Evolutionary conservation across 768 basidiomycete species (phyloP).

Genomic region (Collybia mongolica): DNA sequence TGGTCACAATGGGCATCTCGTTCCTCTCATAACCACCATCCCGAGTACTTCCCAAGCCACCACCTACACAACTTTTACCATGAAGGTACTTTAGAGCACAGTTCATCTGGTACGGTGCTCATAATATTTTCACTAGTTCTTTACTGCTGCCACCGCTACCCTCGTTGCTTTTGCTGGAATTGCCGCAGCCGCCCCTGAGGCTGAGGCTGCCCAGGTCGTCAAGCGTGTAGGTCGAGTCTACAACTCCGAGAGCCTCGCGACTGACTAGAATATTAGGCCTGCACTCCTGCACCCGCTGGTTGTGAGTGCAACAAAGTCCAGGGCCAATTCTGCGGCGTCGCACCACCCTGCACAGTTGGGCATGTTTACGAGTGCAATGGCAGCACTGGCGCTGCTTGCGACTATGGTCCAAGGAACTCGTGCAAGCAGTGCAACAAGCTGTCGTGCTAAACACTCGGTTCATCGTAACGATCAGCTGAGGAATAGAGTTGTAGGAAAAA

Average conservation of each 20-base stretch:
- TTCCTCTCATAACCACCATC: too few species aligned
- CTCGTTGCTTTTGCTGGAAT: constrained; percentile 12
- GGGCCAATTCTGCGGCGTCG: constrained; percentile 17
- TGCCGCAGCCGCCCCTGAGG: constrained; percentile 6
- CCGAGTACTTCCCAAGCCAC: too few species aligned
- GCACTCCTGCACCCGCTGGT: constrained; percentile 13
- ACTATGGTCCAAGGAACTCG: constrained; percentile 11
- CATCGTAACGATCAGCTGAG: too few species aligned
- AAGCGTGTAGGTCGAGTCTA: constrained; percentile 9
- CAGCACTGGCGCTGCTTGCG: constrained; percentile 10
- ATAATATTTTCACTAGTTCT: constrained; percentile 5
- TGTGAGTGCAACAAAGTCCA: constrained; percentile 7
- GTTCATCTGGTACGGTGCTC: too few species aligned
- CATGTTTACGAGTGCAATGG: constrained; percentile 17
- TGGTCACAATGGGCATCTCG: too few species aligned
- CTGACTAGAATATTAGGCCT: constrained; percentile 1
- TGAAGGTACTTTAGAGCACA: too few species aligned
- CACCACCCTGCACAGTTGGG: constrained; percentile 15
- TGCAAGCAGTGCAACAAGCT: constrained; percentile 15
- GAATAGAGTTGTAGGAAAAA: too few species aligned
- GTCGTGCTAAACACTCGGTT: not conserved
- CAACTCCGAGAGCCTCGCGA: not conserved
- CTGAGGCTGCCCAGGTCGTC: constrained; percentile 3
- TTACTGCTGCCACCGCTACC: constrained; percentile 5
- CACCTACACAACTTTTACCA: too few species aligned